Evolutionary conservation across 768 basidiomycete species (phyloP), one percentile per base, ranked within the genome.

Genomic region (Tylopilus balloui): DNA sequence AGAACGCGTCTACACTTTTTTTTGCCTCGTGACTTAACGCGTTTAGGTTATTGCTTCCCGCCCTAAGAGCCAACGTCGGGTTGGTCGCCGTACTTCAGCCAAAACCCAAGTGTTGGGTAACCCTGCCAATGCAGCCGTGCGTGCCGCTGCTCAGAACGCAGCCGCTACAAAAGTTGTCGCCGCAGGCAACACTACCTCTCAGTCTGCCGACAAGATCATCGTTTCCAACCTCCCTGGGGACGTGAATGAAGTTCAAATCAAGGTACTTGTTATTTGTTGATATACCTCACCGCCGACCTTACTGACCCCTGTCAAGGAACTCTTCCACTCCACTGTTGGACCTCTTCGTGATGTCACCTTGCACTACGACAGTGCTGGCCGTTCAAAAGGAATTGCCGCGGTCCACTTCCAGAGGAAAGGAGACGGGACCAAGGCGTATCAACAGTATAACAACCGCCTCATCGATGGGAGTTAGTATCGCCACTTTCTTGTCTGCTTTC

Each of bases 381-480:
- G 87, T 59, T 93, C 90, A 39, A 95, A 93, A 66, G 96, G 96
- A 50, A 77, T 85, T 52, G 95, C 95, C 29, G 80, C 86, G 13
- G 86, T 99, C 50, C 75, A 81, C 59, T 98, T 98, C 78, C 74
- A 76, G 60, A 81, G 79, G 62, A 86, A 84, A 63, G 94, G 92
- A 50, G 92, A 94, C 63, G 96, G 86, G 50, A 83, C 83, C 66
- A 91, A 86, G 78, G 96, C 96, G 3, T 93, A 84, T 70, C 79
- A 87, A 60, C 82, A 90, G 57, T 99, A 98, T 78, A 92, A 99
- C 80, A 91, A 90, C 75, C 87, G 96, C 68, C 88, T 98, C 74
- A 94, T 99, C 83, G 96, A 99, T 86, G 92, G 93, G 77, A 96
- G 96, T 99, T 88, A 92, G 96, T 98, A 88, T 79, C 82, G 75